Base-by-base conservation (phyloP, 441 rosid species). In the Arabidopsis lyrata region DNA sequence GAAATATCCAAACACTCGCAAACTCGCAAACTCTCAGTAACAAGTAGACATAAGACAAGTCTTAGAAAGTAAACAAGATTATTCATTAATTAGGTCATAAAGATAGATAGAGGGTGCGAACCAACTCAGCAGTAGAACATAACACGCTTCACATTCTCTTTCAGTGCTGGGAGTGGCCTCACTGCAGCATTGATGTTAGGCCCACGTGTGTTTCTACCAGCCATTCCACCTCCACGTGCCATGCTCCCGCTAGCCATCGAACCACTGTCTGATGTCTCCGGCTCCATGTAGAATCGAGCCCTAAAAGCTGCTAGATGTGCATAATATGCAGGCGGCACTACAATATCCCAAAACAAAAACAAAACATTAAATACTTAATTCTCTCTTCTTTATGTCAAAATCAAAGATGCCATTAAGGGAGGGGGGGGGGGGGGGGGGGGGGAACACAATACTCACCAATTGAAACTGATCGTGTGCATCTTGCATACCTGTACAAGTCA, bases 271-370 rank as follows among this genome's bases (percentile, higher is more conserved):
- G 99, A 95, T 6, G 99, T 89, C 84, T 90, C 98, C 0, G 97
- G 97, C 50, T 92, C 98, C 99, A 90, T 89, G 63, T 95, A 95
- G 85, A 92, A 95, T 29, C 97, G 90, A 36, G 99, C 99, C 72
- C 98, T 84, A 63, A 92, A 95, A 53, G 99, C 99, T 14, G 98
- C 99, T 2, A 95, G 93, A 81, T 95, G 99, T 2, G 99, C 99
- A 65, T 95, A 95, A 44, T 92, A 92, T 9, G 97, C 99, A 6
- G 99, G 99, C 2, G 99, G 98, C 38, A 95, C 99, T 95, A 85
- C 76, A 73, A 35, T 12, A 31, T 6, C 22, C 61, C 27, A 15
- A 67, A n/a, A 54, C 36, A 4, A 59, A 6, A 44, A 32, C 34
- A 5, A 9, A 22, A 18, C 24, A 44, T 12, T 62, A 53, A 1